These are phyloP conservation scores for Strobilomyces confusus DNA, from an alignment of 768 basidiomycete species.

Conservation along the genomic window DNA sequence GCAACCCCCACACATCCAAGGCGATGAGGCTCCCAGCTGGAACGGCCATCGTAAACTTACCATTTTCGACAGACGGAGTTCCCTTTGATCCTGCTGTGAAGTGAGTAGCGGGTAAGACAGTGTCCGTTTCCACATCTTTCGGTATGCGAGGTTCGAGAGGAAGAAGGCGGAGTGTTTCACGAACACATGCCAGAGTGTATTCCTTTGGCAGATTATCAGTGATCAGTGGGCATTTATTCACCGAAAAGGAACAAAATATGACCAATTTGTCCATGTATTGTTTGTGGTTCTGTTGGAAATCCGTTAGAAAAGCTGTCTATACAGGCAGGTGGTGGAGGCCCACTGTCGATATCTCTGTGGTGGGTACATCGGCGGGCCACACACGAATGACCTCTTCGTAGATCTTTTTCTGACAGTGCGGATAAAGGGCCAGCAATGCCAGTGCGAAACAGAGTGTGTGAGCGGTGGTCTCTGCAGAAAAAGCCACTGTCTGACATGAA, in stretches of 20 bases:
- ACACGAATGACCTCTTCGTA: constrained; percentile 37
- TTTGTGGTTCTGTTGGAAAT: constrained; percentile 34
- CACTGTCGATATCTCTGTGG: constrained; percentile 27
- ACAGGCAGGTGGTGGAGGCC: neutral
- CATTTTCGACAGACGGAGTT: constrained; percentile 17
- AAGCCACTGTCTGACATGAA: neutral
- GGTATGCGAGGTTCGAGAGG: constrained; percentile 36
- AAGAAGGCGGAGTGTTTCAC: constrained; percentile 44
- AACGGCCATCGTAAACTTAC: constrained; percentile 34
- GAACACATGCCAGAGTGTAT: constrained; percentile 41
- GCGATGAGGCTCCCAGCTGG: constrained; percentile 37
- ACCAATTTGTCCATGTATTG: constrained; percentile 38
- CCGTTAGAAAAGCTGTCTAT: neutral
- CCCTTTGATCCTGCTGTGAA: constrained; percentile 29
- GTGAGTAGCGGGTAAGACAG: constrained; percentile 30
- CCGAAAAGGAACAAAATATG: neutral
- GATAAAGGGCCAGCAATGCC: constrained; percentile 45
- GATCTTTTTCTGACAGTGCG: constrained; percentile 44
- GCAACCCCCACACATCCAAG: constrained; percentile 41
- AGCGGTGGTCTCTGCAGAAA: constrained; percentile 43
- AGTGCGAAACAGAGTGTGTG: constrained; percentile 43
- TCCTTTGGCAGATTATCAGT: constrained; percentile 26
- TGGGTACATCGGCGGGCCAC: constrained; percentile 38
- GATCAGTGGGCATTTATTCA: neutral
- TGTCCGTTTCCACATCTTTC: constrained; percentile 35